Conservation (phyloP, 192 early-diverging fungal genomes). For the Chytriomyces confervae region DNA sequence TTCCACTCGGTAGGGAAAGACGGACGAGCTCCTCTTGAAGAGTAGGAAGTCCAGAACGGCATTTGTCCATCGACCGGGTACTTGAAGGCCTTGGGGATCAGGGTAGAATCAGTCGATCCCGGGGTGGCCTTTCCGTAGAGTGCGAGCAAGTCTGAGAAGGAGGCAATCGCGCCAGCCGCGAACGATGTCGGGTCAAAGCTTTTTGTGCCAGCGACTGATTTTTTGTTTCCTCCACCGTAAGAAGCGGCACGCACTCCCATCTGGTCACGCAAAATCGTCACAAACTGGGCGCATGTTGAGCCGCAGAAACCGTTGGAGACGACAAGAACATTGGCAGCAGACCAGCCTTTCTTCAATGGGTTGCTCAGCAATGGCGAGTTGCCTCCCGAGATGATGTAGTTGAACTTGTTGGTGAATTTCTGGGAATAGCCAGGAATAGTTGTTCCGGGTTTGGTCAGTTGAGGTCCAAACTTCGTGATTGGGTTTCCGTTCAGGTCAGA, state of each 20-base stretch:
- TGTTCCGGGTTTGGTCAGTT: background rate
- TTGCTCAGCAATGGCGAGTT: background rate
- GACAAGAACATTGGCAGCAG: background rate
- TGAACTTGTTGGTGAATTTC: background rate
- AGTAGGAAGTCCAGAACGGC: conserved; percentile 13
- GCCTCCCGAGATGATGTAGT: background rate
- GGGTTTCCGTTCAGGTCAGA: background rate
- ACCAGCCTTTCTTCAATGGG: background rate
- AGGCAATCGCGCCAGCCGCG: conserved; percentile 7
- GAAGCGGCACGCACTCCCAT: conserved; percentile 5
- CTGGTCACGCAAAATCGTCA: conserved; percentile 3
- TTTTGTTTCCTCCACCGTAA: conserved; percentile 18
- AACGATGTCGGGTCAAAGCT: conserved; percentile 22
- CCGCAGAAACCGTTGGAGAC: conserved; percentile 26
- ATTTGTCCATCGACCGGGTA: conserved; percentile 11
- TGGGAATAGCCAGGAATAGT: background rate
- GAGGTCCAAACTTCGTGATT: background rate
- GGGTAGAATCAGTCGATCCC: background rate
- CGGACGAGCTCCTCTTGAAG: background rate
- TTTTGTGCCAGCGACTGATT: background rate
- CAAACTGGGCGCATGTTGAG: conserved; percentile 20
- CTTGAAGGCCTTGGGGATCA: background rate
- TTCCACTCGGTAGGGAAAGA: conserved; percentile 8
- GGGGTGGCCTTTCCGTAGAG: background rate
- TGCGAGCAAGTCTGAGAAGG: background rate